These are phyloP conservation scores for Globisporangium recalcitrans DNA, from an alignment of 352 stramenopile species.

Conservation along the genomic window DNA sequence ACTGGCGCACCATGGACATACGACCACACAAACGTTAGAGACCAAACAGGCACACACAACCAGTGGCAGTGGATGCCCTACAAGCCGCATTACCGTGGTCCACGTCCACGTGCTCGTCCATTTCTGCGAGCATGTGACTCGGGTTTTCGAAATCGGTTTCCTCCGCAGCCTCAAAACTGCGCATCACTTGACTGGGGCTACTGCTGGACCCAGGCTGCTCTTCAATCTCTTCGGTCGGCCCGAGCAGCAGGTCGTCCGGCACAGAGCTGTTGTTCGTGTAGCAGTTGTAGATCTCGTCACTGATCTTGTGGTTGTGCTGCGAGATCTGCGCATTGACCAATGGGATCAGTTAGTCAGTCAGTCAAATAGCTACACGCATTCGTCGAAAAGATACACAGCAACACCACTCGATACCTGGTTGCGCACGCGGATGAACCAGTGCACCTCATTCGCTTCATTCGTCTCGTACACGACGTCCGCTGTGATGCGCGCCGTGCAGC, in stretches of 20 bases:
- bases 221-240: conserved; percentile 16
- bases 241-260: conserved; percentile 61
- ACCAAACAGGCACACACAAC: no score
- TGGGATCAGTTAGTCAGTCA: not conserved
- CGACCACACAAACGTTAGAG: no score
- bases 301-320: conserved; percentile 74
- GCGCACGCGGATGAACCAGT: conserved; percentile 69
- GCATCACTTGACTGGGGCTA: conserved; percentile 10
- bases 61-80: not conserved
- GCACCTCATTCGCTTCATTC: conserved; percentile 29
- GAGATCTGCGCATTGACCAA: conserved; percentile 34
- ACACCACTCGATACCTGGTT: conserved; percentile 44
- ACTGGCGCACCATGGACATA: not conserved
- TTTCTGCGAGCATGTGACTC: conserved; percentile 14
- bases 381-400: not conserved
- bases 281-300: conserved; percentile 71
- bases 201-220: not conserved
- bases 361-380: not conserved
- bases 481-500: conserved; percentile 65
- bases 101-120: conserved; percentile 8
- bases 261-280: conserved; percentile 80
- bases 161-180: conserved; percentile 27
- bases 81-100: not conserved
- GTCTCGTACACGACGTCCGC: conserved; percentile 74
- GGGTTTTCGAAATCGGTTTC: conserved; percentile 24